phyloP scores from a whole-genome alignment of 345 rosid species.

The Populus pruinosa region DNA sequence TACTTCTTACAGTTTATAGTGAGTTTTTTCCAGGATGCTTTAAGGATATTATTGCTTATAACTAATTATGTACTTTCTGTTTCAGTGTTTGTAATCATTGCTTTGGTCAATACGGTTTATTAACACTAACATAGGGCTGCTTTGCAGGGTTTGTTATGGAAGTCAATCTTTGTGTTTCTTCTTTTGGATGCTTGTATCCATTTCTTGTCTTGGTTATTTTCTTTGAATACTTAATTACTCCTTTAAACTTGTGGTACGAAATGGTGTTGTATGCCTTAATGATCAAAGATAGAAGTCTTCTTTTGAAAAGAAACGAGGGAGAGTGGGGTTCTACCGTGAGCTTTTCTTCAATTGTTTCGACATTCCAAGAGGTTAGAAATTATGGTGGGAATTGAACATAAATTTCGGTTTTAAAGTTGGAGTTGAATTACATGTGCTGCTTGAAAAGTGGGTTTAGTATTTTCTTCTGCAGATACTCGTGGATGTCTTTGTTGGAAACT shows the following conservation, averaged over 20 bases:
- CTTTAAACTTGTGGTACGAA: neutral
- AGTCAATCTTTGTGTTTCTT: constrained; percentile 47
- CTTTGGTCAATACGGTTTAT: neutral
- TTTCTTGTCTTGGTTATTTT: constrained; percentile 13
- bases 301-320: constrained; percentile 38
- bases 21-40: neutral
- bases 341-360: constrained; percentile 32
- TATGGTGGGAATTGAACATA: neutral
- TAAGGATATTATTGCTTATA: neutral
- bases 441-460: constrained; percentile 4
- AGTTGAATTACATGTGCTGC: constrained; percentile 4
- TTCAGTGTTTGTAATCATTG: neutral
- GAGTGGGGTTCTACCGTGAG: constrained; percentile 41
- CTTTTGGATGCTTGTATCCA: constrained; percentile 85
- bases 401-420: neutral
- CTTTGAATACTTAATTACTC: constrained; percentile 1
- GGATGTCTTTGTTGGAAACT: constrained; percentile 58
- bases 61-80: neutral
- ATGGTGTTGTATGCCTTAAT: constrained; percentile 40
- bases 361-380: constrained; percentile 37
- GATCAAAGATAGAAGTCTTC: constrained; percentile 52
- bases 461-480: constrained; percentile 43
- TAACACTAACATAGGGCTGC: neutral
- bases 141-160: constrained; percentile 73
- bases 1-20: neutral